Conservation (phyloP, 768 basidiomycete genomes). For the Coprinellus aureogranulatus region DNA sequence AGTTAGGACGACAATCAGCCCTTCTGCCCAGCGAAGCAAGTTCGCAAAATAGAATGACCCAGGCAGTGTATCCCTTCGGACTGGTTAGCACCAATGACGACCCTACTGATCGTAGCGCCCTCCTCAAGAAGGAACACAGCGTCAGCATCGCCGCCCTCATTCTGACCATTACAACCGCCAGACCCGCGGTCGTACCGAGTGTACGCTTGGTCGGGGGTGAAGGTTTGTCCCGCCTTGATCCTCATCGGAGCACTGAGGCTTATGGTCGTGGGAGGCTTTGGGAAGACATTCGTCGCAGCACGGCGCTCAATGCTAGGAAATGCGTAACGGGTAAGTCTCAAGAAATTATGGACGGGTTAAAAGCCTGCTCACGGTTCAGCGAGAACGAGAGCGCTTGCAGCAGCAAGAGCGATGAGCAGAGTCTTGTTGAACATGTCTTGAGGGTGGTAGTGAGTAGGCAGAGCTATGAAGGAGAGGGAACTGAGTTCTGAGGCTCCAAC, state of each 20-base stretch:
- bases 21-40: no score
- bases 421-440: conserved; percentile 1
- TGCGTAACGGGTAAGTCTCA: neutral
- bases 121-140: conserved; percentile 40
- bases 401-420: conserved; percentile 9
- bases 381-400: conserved; percentile 12
- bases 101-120: conserved; percentile 38
- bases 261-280: conserved; percentile 32
- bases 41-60: conserved; percentile 16
- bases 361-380: conserved; percentile 18
- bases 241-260: conserved; percentile 34
- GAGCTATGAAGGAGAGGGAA: neutral
- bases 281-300: conserved; percentile 34
- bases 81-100: conserved; percentile 41
- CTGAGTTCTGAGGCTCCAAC: neutral
- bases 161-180: conserved; percentile 32
- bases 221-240: conserved; percentile 30
- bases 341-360: neutral
- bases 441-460: neutral
- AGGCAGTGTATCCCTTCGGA: conserved; percentile 41
- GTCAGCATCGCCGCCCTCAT: conserved; percentile 38
- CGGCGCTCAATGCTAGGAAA: conserved; percentile 25
- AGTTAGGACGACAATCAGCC: neutral
- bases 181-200: conserved; percentile 39
- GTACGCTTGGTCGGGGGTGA: conserved; percentile 33